Evolutionary conservation across 2,329 filamentous ascomycete species (phyloP).

Genomic region (Monosporascus sp.): DNA sequence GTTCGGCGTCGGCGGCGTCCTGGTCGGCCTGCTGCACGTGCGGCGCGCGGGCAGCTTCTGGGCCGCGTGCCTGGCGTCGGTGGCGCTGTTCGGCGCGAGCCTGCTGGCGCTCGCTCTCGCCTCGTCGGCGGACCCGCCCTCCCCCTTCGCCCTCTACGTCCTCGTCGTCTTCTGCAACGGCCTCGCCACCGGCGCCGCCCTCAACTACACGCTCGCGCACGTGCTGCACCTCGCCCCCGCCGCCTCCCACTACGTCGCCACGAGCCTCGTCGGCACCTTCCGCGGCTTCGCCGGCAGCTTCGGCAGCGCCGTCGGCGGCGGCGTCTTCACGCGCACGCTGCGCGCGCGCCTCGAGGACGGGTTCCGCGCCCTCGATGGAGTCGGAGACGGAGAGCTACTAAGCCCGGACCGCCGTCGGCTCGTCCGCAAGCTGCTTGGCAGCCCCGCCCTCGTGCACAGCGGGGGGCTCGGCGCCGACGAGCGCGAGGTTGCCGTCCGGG

Average conservation of each 20-base stretch:
- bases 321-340: conserved; percentile 63
- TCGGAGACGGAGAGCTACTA: conserved; percentile 11
- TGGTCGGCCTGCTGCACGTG: conserved; percentile 73
- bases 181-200: conserved; percentile 62
- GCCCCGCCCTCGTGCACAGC: conserved; percentile 44
- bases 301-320: conserved; percentile 73
- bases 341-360: conserved; percentile 48
- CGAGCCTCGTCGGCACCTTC: conserved; percentile 72
- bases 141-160: neutral
- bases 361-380: conserved; percentile 45
- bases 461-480: conserved; percentile 37
- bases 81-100: conserved; percentile 56
- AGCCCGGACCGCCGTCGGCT: conserved; percentile 32
- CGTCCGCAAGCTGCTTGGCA: conserved; percentile 44
- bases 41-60: conserved; percentile 70
- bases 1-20: conserved; percentile 67
- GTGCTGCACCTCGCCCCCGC: conserved; percentile 65
- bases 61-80: conserved; percentile 53
- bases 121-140: conserved; percentile 46
- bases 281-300: conserved; percentile 78
- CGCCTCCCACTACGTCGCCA: conserved; percentile 68
- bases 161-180: conserved; percentile 64
- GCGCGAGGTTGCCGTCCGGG: conserved; percentile 38
- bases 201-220: conserved; percentile 81
- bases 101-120: conserved; percentile 52